Percentiles rank a stretch among this genome's conserved stretches.
These are phyloP conservation scores for Nematocida sp. DNA, from an alignment of 371 early-diverging fungal species.

Conservation along the genomic window DNA sequence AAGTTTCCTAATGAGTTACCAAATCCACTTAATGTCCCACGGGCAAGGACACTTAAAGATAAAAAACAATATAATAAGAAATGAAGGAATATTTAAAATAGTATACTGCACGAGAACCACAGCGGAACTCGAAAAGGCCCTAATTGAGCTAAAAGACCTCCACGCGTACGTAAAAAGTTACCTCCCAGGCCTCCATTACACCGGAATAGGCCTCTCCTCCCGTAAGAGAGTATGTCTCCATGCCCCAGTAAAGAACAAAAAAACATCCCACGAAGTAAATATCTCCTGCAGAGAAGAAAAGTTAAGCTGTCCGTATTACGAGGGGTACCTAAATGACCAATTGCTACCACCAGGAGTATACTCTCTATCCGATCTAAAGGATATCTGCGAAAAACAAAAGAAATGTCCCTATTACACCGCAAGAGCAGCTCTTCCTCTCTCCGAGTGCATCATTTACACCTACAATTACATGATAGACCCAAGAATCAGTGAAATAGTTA, in stretches of 20 bases:
- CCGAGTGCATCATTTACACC: constrained; percentile 94
- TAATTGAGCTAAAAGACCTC: constrained; percentile 84
- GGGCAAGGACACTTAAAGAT: constrained; percentile 22
- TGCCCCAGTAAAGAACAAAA: constrained; percentile 69
- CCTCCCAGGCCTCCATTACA: constrained; percentile 71
- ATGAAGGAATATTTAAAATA: constrained; percentile 69
- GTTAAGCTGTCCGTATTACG: constrained; percentile 5
- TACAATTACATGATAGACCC: constrained; percentile 98
- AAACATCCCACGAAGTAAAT: constrained; percentile 8
- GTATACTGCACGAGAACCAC: constrained; percentile 93
- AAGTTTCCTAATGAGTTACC: constrained; percentile 87
- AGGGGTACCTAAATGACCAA: constrained; percentile 13
- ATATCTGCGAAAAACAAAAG: constrained; percentile 71
- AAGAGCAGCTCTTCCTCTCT: constrained; percentile 75
- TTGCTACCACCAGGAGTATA: constrained; percentile 72
- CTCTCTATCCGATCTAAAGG: constrained; percentile 82
- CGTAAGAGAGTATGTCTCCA: constrained; percentile 91
- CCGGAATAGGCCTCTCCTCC: constrained; percentile 86
- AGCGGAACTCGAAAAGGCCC: constrained; percentile 95
- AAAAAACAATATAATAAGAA: constrained; percentile 20
- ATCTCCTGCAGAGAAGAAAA: constrained; percentile 19
- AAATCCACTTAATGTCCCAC: constrained; percentile 56
- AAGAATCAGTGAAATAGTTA: constrained; percentile 88
- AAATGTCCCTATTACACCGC: constrained; percentile 91
- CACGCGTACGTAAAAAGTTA: constrained; percentile 73